Evolutionary conservation across 1,284 basidiomycete genomes (phyloP), one percentile per base, ranked within the genome.

Genomic region (Blastosporella zonata): DNA sequence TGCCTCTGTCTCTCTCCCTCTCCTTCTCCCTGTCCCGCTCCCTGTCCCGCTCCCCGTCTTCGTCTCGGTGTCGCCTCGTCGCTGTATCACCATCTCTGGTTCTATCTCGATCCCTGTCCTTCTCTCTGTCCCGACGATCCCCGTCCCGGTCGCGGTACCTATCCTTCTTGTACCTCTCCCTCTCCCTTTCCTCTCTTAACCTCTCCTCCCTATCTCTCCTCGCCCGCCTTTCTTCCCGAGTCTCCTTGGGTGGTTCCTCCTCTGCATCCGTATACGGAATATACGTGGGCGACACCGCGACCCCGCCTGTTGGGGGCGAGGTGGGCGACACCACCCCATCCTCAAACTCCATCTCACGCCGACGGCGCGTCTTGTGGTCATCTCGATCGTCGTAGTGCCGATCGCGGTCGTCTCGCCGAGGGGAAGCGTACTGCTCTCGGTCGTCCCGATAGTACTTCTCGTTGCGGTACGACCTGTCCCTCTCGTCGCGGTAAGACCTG

Each of bases 241-340:
- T 42, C 29, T 48, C 40, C 29, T 9, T 40, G 2, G 33, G 29
- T n/a, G 33, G 44, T 18, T 27, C 36, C 23, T 40, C 52, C 4
- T 46, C 22, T 3, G 27, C 28, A 34, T 41, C 34, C 1, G 55
- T 52, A 45, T 58, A 58, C 9, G 50, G 50, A 17, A 58, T 56
- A 25, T 42, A 58, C 3, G 56, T 58, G 3, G 56, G 56, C 7
- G 55, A 47, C 50, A 39, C 46, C 20, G 46, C 46, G 6, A 58
- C 44, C 25, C 47, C 47, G 21, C 8, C 23, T 3, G 36, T 17
- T 6, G 27, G 35, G 12, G 28, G 31, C 12, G 20, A 12, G 38
- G 28, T 7, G 28, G 35, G 10, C n/a, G 27, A 28, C 27, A 25
- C 35, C 36, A 25, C 29, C 2, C 27, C 35, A 22, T 9, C 36